Evolutionary conservation across 345 rosid genomes (phyloP), one percentile per base, ranked within the genome.

Genomic region (Tarenaya hassleriana): DNA sequence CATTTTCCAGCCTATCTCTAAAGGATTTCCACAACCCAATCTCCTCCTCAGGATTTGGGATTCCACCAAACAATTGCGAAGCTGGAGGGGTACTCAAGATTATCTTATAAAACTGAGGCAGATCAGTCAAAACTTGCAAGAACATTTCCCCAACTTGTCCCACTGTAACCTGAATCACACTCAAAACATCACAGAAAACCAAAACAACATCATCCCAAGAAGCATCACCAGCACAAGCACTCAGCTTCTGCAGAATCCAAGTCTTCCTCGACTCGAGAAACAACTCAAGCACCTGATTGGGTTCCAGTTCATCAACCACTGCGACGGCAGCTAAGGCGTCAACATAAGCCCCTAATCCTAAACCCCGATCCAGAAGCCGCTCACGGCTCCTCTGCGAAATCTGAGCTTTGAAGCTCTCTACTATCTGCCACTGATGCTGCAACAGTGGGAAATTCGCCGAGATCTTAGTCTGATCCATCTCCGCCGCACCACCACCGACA

Each of bases 341-440:
- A 0, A 86, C 95, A 37, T 86, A 92, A 38, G 77, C 83, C 7
- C 66, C 82, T 3, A 92, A 13, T 21, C 52, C 70, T 13, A 83
- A 72, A 11, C 77, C 94, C 1, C 73, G 72, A 76, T 85, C 97
- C 46, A 86, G 51, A 66, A 92, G 69, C 67, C 97, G 67, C 61
- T 92, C 99, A 14, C 74, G 94, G 34, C 94, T 77, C 62, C 94
- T 78, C 78, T 85, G 95, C 4, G 99, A 85, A 66, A 92, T 88
- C 87, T 92, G 99, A 39, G 72, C 69, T 68, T 88, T 88, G 49
- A 92, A 92, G 69, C 94, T 73, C 83, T 88, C 99, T 20, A 88
- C 97, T 41, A 88, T 88, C 86, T 83, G 95, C 85, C 94, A 92
- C 68, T 92, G 98, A 59, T 92, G 97, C 65, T 88, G 95, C 55